phyloP scores from a whole-genome alignment of 1,284 basidiomycete genomes.

The Marasmius oreades region DNA sequence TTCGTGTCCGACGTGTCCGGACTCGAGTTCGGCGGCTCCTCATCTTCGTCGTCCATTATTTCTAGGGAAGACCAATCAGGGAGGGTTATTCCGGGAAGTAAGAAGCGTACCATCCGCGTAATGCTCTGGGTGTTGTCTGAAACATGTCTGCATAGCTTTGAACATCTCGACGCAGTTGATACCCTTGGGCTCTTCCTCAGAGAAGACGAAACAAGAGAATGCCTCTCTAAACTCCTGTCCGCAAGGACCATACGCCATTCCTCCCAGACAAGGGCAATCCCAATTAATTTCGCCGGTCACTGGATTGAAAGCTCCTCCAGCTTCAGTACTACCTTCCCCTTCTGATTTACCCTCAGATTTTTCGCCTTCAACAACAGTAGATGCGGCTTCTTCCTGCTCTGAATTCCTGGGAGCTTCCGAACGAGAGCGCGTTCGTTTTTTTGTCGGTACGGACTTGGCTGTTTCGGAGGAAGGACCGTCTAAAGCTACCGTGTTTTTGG shows the following conservation, averaged over 20 bases:
- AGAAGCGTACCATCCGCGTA: conserved; percentile 82
- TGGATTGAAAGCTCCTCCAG: conserved; percentile 73
- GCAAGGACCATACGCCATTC: conserved; percentile 98
- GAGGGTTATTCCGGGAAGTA: conserved; percentile 4
- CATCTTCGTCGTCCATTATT: conserved; percentile 58
- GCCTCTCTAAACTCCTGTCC: conserved; percentile 93
- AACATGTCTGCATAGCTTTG: conserved; percentile 97
- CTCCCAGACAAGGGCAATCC: conserved; percentile 97
- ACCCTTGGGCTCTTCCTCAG: conserved; percentile 95
- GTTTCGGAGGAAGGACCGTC: conserved; percentile 10
- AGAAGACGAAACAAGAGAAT: conserved; percentile 96
- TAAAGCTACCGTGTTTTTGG: conserved; percentile 6
- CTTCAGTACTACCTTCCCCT: conserved; percentile 21
- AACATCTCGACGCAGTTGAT: conserved; percentile 98
- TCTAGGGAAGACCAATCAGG: conserved; percentile 31
- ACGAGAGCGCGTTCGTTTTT: not conserved
- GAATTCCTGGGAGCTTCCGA: not conserved
- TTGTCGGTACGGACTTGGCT: not conserved
- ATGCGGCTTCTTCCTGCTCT: not conserved
- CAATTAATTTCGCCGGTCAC: conserved; percentile 98
- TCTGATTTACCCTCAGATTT: conserved; percentile 14
- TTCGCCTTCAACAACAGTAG: conserved; percentile 6
- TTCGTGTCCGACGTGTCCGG: not conserved
- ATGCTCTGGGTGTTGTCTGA: conserved; percentile 91
- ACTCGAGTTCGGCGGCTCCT: conserved; percentile 23